Evolutionary conservation across 1,284 basidiomycete genomes (phyloP), one percentile per base, ranked within the genome.

Genomic region (Pseudozyma hubeiensis): DNA sequence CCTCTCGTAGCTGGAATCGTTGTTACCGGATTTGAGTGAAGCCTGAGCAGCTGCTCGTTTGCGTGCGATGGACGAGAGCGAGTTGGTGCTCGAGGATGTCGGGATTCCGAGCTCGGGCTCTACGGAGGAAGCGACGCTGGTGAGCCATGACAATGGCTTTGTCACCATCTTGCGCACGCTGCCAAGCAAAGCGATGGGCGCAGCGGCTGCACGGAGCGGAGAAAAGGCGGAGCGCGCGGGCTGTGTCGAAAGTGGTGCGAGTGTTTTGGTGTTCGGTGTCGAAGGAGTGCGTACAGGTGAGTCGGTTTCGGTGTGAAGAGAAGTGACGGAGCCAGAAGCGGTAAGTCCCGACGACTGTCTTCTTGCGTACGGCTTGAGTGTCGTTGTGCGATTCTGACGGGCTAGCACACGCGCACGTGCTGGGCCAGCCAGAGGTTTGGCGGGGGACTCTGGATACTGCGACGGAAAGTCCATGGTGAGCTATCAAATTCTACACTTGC

Each of bases 141-240:
- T 65, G 39, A 79, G 62, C 77, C 77, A 79, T 5, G 72, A 65
- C 13, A 79, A 41, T 7, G 77, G 77, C 45, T 62, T 71, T 51
- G 77, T 43, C 30, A 79, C 70, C 55, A 69, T 75, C 47, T 77
- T 72, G 29, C 70, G 59, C 8, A 79, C 64, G 49, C 75, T 77
- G 11, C 70, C 69, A 37, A 79, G 56, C 43, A 79, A 43, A 11
- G 72, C 72, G 33, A 70, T 59, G 44, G 72, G 72, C 3, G 72
- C 62, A 19, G 71, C 65, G n/a, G 72, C 66, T 5, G 57, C 70
- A 16, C 72, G 62, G 29, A 75, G 50, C 17, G 72, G 67, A 19
- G 72, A 65, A 40, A 75, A 70, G 43, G 72, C 55, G 7, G 68
- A 71, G 40, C 50, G 62, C 19, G 60, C 16, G n/a, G 58, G 39